Evolutionary conservation across 176 grass and related monocot genomes (phyloP).

Genomic region (Musa schizocarpa): DNA sequence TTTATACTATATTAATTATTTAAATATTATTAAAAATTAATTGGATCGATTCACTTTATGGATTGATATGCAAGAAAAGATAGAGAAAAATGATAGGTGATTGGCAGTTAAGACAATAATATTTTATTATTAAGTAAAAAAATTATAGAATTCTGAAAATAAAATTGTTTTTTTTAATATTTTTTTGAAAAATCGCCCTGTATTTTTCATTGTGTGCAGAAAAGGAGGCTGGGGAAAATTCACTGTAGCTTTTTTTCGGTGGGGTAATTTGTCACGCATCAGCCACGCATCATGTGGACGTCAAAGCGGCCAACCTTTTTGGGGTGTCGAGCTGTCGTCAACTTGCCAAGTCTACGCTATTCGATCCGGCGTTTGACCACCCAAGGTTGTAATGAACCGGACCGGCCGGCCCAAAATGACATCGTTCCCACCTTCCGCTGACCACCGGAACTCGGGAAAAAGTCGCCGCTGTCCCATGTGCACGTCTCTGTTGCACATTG

Average conservation of each 20-base stretch:
- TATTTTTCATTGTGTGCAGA: not conserved
- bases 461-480: not conserved
- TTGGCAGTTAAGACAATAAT: too few relatives aligned
- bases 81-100: too few relatives aligned
- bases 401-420: not conserved
- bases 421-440: not conserved
- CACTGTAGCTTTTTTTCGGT: not conserved
- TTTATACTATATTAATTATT: too few relatives aligned
- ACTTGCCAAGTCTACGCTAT: not conserved
- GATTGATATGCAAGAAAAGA: too few relatives aligned
- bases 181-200: not conserved
- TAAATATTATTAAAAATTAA: too few relatives aligned
- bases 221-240: not conserved
- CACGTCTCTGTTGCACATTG: not conserved
- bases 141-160: too few relatives aligned
- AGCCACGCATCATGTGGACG: not conserved
- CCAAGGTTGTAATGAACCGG: not conserved
- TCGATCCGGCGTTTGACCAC: not conserved
- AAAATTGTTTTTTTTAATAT: not conserved
- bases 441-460: not conserved
- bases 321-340: not conserved
- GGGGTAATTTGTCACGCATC: not conserved
- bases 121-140: too few relatives aligned
- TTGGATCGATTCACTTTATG: too few relatives aligned
- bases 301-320: not conserved